These are phyloP conservation scores for Tricholoma sp. DNA, from an alignment of 768 basidiomycete species.

Conservation along the genomic window DNA sequence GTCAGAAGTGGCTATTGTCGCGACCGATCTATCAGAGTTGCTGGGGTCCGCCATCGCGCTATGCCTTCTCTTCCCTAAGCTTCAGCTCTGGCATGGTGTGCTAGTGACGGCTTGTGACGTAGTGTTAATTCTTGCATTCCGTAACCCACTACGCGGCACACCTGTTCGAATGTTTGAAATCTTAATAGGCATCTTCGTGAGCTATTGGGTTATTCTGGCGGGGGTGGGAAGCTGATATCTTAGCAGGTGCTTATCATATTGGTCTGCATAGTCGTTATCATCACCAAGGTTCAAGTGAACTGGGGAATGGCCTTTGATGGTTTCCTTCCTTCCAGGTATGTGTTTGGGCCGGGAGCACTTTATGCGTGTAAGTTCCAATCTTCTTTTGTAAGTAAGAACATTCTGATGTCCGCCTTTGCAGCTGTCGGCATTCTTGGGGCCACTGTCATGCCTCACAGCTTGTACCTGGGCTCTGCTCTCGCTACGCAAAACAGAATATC, in stretches of 20 bases:
- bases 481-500: slow-evolving; percentile 76
- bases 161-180: slow-evolving; percentile 69
- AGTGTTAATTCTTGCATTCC: slow-evolving; percentile 61
- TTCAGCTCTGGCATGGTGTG: slow-evolving; percentile 69
- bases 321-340: slow-evolving; percentile 64
- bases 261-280: slow-evolving; percentile 72
- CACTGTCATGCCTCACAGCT: slow-evolving; percentile 90
- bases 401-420: slow-evolving; percentile 14
- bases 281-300: slow-evolving; percentile 61
- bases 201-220: slow-evolving; percentile 10
- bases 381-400: background rate
- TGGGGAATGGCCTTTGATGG: slow-evolving; percentile 76
- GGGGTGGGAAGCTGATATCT: background rate
- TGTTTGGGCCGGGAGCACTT: slow-evolving; percentile 53
- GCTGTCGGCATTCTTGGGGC: slow-evolving; percentile 75
- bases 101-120: slow-evolving; percentile 68
- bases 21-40: slow-evolving; percentile 79
- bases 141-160: slow-evolving; percentile 62
- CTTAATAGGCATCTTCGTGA: slow-evolving; percentile 57
- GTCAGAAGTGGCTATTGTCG: slow-evolving; percentile 68
- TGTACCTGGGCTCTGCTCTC: slow-evolving; percentile 86
- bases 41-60: slow-evolving; percentile 80
- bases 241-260: slow-evolving; percentile 65
- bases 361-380: slow-evolving; percentile 51
- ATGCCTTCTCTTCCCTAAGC: slow-evolving; percentile 63